A percentile compares a stretch with the other conserved stretches of the same genome.
Evolutionary conservation across 208 protist genomes (phyloP).

Genomic region (Trypanosoma grayi): DNA sequence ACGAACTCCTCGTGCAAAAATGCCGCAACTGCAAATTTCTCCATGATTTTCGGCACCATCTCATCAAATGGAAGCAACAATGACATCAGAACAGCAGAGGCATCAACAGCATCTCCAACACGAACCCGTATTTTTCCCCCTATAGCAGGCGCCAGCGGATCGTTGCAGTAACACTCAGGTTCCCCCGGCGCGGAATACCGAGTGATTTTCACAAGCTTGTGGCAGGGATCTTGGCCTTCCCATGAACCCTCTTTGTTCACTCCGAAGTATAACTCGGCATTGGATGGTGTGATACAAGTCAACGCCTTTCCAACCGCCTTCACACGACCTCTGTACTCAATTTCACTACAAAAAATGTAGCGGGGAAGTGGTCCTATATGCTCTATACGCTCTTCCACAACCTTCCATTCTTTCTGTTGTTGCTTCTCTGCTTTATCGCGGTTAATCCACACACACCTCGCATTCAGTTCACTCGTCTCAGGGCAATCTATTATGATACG

Average conservation of each 20-base stretch:
- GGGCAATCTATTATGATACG: background rate
- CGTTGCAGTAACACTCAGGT: too few relatives aligned
- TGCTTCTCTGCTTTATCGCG: background rate
- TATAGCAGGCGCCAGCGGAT: too few relatives aligned
- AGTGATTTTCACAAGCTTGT: constrained; percentile 3
- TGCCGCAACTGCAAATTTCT: too few relatives aligned
- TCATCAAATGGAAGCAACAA: too few relatives aligned
- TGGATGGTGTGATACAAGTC: background rate
- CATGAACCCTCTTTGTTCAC: background rate
- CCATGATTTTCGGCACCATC: too few relatives aligned
- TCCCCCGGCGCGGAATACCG: too few relatives aligned
- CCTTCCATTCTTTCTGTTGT: background rate
- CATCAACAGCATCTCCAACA: too few relatives aligned
- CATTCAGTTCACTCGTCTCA: background rate
- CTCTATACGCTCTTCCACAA: background rate
- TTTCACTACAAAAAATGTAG: background rate
- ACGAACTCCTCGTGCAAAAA: too few relatives aligned
- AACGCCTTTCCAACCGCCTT: background rate
- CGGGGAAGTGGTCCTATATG: background rate
- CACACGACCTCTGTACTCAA: background rate
- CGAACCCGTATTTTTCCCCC: too few relatives aligned
- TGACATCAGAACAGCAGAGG: too few relatives aligned
- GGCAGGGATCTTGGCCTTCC: background rate
- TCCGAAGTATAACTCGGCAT: background rate
- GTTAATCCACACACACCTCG: constrained; percentile 2